Conservation (phyloP, 768 basidiomycete species). For the Austroboletus eburneus region DNA sequence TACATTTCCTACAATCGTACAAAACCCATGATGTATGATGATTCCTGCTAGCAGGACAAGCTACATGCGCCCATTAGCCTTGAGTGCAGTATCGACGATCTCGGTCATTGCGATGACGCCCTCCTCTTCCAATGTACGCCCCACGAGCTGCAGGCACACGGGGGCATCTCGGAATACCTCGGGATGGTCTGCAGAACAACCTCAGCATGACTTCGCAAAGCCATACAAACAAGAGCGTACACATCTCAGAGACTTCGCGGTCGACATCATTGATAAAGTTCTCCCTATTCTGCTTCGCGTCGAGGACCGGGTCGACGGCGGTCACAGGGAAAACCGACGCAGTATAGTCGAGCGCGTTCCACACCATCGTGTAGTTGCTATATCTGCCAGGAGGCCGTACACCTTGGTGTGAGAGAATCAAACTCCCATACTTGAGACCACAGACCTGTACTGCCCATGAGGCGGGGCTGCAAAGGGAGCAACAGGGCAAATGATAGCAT, state of each 20-base stretch:
- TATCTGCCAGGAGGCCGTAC: constrained; percentile 33
- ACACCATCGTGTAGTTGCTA: constrained; percentile 54
- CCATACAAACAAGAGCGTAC: constrained; percentile 34
- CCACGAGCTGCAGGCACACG: constrained; percentile 61
- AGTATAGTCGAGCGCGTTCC: constrained; percentile 68
- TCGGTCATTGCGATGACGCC: constrained; percentile 67
- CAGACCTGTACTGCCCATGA: constrained; percentile 56
- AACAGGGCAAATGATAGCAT: constrained; percentile 66
- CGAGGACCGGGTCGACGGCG: constrained; percentile 50
- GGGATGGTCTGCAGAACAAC: constrained; percentile 48
- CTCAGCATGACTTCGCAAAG: not conserved
- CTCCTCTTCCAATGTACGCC: constrained; percentile 71
- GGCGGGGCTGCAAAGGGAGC: constrained; percentile 59
- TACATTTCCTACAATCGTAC: not conserved
- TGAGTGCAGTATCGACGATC: constrained; percentile 55
- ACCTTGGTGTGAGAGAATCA: not conserved
- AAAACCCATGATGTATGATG: not conserved
- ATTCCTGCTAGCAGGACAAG: not conserved
- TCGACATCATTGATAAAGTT: constrained; percentile 49
- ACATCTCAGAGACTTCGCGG: constrained; percentile 45
- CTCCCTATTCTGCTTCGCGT: constrained; percentile 42
- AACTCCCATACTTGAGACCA: not conserved
- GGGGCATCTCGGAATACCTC: constrained; percentile 54
- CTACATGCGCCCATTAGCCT: constrained; percentile 11
- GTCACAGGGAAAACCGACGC: constrained; percentile 62